phyloP scores from a whole-genome alignment of 78 protist species.

The Dictyostelium brefeldianum region DNA sequence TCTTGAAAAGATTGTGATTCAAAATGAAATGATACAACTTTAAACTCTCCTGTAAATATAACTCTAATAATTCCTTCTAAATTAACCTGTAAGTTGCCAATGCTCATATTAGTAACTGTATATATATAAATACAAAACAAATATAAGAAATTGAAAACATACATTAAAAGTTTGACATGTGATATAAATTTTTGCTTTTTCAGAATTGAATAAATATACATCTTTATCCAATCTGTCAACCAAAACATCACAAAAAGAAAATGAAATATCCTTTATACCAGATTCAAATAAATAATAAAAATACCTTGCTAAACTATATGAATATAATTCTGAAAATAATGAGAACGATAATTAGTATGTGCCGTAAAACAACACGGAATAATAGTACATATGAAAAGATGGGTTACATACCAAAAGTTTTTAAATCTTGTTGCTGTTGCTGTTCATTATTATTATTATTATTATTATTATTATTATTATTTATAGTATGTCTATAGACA shows the following conservation, averaged over 20 bases:
- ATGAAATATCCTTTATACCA: constrained; percentile 36
- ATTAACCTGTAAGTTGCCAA: neutral
- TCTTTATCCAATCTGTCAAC: neutral
- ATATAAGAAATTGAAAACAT: neutral
- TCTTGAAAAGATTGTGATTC: constrained; percentile 47
- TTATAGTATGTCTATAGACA: constrained; percentile 40
- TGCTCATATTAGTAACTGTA: neutral
- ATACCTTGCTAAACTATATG: constrained; percentile 26
- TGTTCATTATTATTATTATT: neutral
- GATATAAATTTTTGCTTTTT: constrained; percentile 18
- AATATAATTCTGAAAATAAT: constrained; percentile 27
- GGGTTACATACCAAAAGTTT: neutral
- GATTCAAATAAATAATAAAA: constrained; percentile 50
- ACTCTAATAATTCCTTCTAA: constrained; percentile 34
- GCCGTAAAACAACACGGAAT: neutral
- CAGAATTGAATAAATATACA: constrained; percentile 19
- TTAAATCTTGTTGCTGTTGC: neutral
- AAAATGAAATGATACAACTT: constrained; percentile 43
- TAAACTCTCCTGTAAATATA: constrained; percentile 29
- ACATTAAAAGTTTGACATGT: neutral
- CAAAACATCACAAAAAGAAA: constrained; percentile 37
- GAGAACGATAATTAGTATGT: neutral
- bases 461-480: neutral
- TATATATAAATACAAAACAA: neutral
- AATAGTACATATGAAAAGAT: neutral